phyloP scores from a whole-genome alignment of 345 rosid genomes.

The Conringia planisiliqua region DNA sequence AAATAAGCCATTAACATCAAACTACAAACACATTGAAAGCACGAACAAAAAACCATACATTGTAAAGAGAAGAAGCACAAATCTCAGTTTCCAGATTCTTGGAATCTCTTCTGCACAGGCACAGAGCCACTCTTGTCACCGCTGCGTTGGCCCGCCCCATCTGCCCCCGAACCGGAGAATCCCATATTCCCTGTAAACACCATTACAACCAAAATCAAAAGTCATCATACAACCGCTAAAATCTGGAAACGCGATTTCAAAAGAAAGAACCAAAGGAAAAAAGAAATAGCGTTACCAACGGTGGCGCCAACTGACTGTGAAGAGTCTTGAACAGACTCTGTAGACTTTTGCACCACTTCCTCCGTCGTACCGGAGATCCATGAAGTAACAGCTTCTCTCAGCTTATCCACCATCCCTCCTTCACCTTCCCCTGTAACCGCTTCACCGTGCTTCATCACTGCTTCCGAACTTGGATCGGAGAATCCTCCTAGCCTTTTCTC shows the following conservation, averaged over 20 bases:
- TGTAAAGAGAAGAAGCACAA: not conserved
- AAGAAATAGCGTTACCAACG: conserved; percentile 12
- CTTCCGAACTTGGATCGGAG: conserved; percentile 20
- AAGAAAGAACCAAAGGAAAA: not conserved
- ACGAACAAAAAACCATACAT: not conserved
- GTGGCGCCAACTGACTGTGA: conserved; percentile 34
- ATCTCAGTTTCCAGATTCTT: conserved; percentile 41
- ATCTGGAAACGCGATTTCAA: not conserved
- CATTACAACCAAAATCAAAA: not conserved
- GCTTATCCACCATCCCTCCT: conserved; percentile 44
- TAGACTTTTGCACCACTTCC: conserved; percentile 29
- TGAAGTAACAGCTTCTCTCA: conserved; percentile 56
- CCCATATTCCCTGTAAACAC: conserved; percentile 27
- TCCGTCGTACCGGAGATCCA: conserved; percentile 44
- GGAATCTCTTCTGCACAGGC: conserved; percentile 30
- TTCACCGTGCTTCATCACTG: conserved; percentile 16
- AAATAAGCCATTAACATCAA: not conserved
- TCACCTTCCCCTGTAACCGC: conserved; percentile 24
- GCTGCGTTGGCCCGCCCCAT: not conserved
- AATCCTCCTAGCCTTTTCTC: conserved; percentile 40
- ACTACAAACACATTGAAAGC: not conserved
- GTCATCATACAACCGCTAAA: not conserved
- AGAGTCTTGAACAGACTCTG: conserved; percentile 30
- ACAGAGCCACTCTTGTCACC: not conserved
- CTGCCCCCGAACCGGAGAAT: conserved; percentile 17